Evolutionary conservation across 495 filamentous ascomycete species (phyloP).

Genomic region (Penicillium paxilli): DNA sequence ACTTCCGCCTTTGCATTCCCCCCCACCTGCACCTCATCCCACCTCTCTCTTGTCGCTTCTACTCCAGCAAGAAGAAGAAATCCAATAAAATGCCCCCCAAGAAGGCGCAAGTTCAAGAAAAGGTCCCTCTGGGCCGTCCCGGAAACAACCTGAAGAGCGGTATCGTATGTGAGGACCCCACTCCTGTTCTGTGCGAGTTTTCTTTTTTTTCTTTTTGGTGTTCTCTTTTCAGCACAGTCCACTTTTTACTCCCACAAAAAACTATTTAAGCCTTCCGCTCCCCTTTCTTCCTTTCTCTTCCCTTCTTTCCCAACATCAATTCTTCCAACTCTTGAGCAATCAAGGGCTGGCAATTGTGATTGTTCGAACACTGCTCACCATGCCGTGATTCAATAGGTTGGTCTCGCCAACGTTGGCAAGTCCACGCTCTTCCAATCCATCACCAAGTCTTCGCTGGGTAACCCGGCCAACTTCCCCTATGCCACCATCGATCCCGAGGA

Average conservation of each 20-base stretch:
- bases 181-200: constrained; percentile 27
- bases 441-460: constrained; percentile 95
- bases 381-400: constrained; percentile 62
- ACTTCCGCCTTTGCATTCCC: constrained; percentile 31
- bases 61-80: constrained; percentile 49
- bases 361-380: constrained; percentile 12
- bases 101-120: constrained; percentile 55
- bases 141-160: constrained; percentile 99
- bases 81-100: constrained; percentile 56
- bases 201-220: too few species aligned
- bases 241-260: constrained; percentile 35
- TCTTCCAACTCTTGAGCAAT: neutral
- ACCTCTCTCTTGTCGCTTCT: constrained; percentile 38
- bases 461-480: constrained; percentile 99
- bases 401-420: constrained; percentile 98
- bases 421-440: constrained; percentile 99
- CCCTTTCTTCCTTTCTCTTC: constrained; percentile 21
- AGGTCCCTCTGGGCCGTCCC: constrained; percentile 78
- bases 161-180: constrained; percentile 80
- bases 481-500: constrained; percentile 99
- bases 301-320: constrained; percentile 2
- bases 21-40: constrained; percentile 28
- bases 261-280: constrained; percentile 29
- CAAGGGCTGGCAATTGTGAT: too few species aligned
- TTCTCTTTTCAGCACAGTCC: constrained; percentile 39